These are phyloP conservation scores for Kodamaea sagamina DNA, from an alignment of 805 yeast genomes.

Conservation along the genomic window DNA sequence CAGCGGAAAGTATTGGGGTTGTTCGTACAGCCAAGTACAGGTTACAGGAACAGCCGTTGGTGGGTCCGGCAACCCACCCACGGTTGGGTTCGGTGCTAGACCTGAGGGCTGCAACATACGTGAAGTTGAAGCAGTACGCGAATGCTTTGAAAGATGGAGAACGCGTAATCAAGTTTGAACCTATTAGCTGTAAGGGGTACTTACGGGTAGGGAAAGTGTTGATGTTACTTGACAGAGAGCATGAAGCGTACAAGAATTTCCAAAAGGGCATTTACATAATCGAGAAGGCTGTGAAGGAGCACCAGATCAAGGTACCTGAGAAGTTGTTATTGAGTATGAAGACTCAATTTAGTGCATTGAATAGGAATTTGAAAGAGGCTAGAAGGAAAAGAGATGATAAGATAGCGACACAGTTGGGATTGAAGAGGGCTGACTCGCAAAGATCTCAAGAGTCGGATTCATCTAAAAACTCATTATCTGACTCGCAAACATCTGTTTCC, in stretches of 20 bases:
- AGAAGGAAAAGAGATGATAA: conserved; percentile 1
- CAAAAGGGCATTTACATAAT: conserved; percentile 42
- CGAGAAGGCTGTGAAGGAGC: conserved; percentile 29
- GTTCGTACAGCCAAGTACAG: not conserved
- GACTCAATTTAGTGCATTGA: conserved; percentile 24
- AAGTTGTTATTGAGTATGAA: conserved; percentile 31
- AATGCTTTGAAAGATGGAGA: conserved; percentile 42
- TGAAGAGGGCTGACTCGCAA: too few relatives aligned
- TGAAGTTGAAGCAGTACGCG: conserved; percentile 35
- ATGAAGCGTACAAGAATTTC: conserved; percentile 38
- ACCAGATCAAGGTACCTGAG: conserved; percentile 32
- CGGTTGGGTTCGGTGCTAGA: conserved; percentile 40
- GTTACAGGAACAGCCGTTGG: not conserved
- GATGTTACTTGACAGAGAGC: conserved; percentile 21
- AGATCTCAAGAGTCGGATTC: not conserved
- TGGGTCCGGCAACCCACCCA: conserved; percentile 31
- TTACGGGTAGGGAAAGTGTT: conserved; percentile 45
- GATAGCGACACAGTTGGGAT: not conserved
- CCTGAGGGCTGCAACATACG: conserved; percentile 51
- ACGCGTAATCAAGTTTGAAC: conserved; percentile 37
- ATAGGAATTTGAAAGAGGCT: conserved; percentile 23
- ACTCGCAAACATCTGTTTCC: not conserved
- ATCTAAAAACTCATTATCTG: too few relatives aligned
- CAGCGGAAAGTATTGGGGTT: conserved; percentile 9
- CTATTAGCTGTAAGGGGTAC: conserved; percentile 52